Conservation (phyloP, 495 filamentous ascomycete genomes). For the Neurospora discreta region DNA sequence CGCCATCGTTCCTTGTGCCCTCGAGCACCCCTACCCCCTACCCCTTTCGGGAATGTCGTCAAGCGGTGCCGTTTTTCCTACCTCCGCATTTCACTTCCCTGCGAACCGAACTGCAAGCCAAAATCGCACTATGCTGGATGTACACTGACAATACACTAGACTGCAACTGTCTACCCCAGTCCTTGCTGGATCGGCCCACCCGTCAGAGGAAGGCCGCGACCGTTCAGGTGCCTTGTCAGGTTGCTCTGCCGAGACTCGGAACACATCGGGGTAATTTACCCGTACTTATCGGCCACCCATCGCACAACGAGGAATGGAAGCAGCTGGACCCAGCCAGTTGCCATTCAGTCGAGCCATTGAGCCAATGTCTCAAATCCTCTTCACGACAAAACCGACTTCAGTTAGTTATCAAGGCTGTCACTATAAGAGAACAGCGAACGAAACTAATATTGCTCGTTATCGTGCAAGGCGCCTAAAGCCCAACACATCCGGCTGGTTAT, state of each 20-base stretch:
- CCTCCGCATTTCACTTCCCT: slow-evolving; percentile 20
- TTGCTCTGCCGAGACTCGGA: neutral
- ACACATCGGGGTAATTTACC: neutral
- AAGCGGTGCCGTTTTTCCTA: slow-evolving; percentile 18
- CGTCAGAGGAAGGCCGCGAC: neutral
- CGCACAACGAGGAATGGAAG: neutral
- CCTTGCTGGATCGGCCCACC: slow-evolving; percentile 12
- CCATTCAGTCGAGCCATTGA: neutral
- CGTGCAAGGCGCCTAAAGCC: neutral
- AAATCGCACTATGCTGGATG: neutral
- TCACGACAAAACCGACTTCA: neutral
- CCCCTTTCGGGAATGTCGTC: slow-evolving; percentile 25
- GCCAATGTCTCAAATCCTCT: neutral
- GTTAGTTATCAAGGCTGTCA: neutral
- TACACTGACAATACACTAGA: neutral
- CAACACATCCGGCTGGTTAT: neutral
- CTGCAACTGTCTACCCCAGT: neutral
- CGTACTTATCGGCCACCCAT: neutral
- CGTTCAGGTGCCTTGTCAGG: neutral
- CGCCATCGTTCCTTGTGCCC: neutral
- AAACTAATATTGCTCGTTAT: neutral
- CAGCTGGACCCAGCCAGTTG: neutral
- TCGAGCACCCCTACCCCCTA: neutral
- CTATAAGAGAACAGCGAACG: neutral
- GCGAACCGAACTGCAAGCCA: slow-evolving; percentile 9